Percentiles rank a stretch among this genome's conserved stretches.
Evolutionary conservation across 2,329 filamentous ascomycete genomes (phyloP).

Genomic region (Cryphonectria carpinicola): DNA sequence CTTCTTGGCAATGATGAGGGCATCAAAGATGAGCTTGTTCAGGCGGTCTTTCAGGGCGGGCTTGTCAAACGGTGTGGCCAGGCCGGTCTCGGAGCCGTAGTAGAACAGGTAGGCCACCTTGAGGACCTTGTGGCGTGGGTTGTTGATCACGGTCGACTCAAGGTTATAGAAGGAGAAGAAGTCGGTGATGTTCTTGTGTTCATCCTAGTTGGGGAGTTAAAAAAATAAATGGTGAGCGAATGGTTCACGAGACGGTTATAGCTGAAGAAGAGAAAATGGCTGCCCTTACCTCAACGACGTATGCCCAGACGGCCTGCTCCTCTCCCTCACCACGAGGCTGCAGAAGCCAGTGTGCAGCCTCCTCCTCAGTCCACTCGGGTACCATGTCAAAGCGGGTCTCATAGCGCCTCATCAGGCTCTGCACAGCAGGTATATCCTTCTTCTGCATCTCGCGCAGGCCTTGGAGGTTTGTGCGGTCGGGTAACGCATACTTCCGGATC

Average conservation of each 20-base stretch:
- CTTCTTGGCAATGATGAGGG: slow-evolving; percentile 84
- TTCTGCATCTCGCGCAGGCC: slow-evolving; percentile 81
- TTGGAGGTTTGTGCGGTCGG: slow-evolving; percentile 70
- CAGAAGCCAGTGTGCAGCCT: slow-evolving; percentile 87
- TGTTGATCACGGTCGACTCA: slow-evolving; percentile 87
- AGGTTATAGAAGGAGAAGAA: slow-evolving; percentile 97
- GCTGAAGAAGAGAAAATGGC: no score
- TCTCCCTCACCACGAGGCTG: slow-evolving; percentile 65
- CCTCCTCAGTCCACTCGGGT: slow-evolving; percentile 77
- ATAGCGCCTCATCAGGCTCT: slow-evolving; percentile 76
- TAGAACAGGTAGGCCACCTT: slow-evolving; percentile 96
- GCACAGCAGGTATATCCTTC: slow-evolving; percentile 77
- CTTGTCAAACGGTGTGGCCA: slow-evolving; percentile 59
- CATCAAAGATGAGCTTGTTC: slow-evolving; percentile 80
- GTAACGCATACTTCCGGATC: slow-evolving; percentile 82
- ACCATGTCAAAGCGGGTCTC: slow-evolving; percentile 80
- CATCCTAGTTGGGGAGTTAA: slow-evolving; percentile 42
- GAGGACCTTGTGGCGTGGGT: slow-evolving; percentile 76
- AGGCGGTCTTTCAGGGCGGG: slow-evolving; percentile 75
- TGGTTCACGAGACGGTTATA: background rate
- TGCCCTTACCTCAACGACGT: slow-evolving; percentile 75
- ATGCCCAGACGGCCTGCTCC: slow-evolving; percentile 90
- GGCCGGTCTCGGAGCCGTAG: slow-evolving; percentile 84
- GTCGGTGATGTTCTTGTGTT: slow-evolving; percentile 84
- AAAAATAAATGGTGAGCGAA: slow-evolving; percentile 18